Base-by-base conservation (phyloP, 2,329 filamentous ascomycete species). In the Periconia digitata region DNA sequence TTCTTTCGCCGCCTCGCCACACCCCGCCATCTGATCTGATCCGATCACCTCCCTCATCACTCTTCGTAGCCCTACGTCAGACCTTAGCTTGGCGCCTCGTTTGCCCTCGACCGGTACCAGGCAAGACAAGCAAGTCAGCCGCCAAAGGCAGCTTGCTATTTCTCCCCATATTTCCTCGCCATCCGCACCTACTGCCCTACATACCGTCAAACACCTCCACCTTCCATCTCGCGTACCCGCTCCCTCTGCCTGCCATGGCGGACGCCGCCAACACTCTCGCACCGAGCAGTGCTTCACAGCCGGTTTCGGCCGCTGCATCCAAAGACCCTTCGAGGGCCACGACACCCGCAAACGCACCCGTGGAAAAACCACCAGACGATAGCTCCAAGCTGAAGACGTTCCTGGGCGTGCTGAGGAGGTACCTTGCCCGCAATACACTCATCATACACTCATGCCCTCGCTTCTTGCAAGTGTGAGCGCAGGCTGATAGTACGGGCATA, bases 331-430 rank as follows among this genome's bases (percentile, higher is more conserved):
- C 71, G 48, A 57, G 68, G 48, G 66, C 69, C 18, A 49, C 68
- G 17, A 71, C 67, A 37, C 67, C 70, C 16, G 58, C 62, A 21
- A 64, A 60, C 50, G 62, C 62, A 10, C 56, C 63, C 15, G 63
- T 55, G 1, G 82, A 85, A 65, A 84, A 85, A 71, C 72, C 76
- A 15, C 79, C 80, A 57, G 91, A 89, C 75, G 92, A 97, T 50
- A 85, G 84, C 58, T 92, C 89, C 58, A 96, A 96, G 79, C 78
- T 97, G 65, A 88, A 85, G 74, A 95, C 90, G 1, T 95, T 97
- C 66, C 73, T 96, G 53, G 84, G 85, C 45, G 95, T 96, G 59
- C 75, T 97, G 66, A 86, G 87, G 74, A 95, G 89, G 90, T 95
- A 80, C 76, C 47, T 52, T 54, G 49, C 35, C 35, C 23, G 8